Evolutionary conservation across 345 rosid genomes (phyloP).

Genomic region (Bretschneidera sinensis): DNA sequence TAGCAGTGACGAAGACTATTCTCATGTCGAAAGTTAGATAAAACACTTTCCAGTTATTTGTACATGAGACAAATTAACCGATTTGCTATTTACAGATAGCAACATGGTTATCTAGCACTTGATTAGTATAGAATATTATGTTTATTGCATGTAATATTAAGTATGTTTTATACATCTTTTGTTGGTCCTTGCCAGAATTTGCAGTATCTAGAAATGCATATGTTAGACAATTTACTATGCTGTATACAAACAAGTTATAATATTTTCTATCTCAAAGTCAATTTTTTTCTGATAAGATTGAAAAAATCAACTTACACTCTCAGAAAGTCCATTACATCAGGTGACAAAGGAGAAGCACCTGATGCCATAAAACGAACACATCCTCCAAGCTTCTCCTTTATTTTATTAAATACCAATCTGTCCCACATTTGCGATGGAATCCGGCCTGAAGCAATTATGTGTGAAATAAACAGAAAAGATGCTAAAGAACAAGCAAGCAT

Average conservation of each 20-base stretch:
- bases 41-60: too few species aligned
- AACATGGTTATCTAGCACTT: background rate
- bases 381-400: conserved; percentile 82
- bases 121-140: background rate
- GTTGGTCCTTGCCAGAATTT: background rate
- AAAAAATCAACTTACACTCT: conserved; percentile 53
- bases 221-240: too few species aligned
- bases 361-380: conserved; percentile 66
- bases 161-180: too few species aligned
- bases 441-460: conserved; percentile 40
- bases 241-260: too few species aligned
- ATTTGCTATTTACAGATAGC: too few species aligned
- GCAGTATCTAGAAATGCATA: background rate
- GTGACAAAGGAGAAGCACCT: conserved; percentile 91
- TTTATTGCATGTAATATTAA: too few species aligned
- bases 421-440: conserved; percentile 80
- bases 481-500: background rate
- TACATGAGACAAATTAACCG: too few species aligned
- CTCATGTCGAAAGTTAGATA: too few species aligned
- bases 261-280: background rate
- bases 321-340: conserved; percentile 83
- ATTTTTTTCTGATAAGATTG: too few species aligned
- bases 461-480: conserved; percentile 11
- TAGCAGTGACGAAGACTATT: too few species aligned
- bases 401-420: conserved; percentile 74